A percentile compares a stretch with the other conserved stretches of the same genome.
phyloP scores from a whole-genome alignment of 2,329 filamentous ascomycete species.

The Fusarium euwallaceae region DNA sequence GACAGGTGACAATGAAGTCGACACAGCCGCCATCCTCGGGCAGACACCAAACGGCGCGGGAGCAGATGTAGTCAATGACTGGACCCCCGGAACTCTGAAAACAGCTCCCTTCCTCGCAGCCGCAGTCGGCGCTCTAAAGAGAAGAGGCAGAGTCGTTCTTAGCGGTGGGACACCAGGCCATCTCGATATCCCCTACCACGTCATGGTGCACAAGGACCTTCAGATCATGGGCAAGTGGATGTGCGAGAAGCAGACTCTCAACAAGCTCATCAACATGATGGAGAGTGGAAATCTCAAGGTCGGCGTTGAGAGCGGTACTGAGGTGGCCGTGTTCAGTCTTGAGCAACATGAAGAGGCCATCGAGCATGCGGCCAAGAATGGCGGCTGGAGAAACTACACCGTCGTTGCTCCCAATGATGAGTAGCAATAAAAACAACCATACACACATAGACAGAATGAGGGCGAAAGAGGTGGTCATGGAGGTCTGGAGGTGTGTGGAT shows the following conservation, averaged over 20 bases:
- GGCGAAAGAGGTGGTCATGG: neutral
- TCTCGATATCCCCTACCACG: slow-evolving; percentile 10
- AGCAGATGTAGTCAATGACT: slow-evolving; percentile 15
- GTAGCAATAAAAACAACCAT: neutral
- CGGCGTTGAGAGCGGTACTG: slow-evolving; percentile 1
- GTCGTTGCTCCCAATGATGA: neutral
- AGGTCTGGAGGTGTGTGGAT: neutral
- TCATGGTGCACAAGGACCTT: slow-evolving; percentile 11
- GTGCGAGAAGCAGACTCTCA: neutral
- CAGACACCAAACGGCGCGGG: slow-evolving; percentile 13
- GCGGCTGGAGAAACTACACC: slow-evolving; percentile 13
- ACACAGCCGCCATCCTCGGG: slow-evolving; percentile 1
- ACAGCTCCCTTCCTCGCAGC: slow-evolving; percentile 5
- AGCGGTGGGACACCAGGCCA: slow-evolving; percentile 1
- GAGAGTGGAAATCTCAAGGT: slow-evolving; percentile 8
- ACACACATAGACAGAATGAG: neutral
- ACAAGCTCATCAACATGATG: slow-evolving; percentile 13
- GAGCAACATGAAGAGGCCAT: slow-evolving; percentile 12
- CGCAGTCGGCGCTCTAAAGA: slow-evolving; percentile 4
- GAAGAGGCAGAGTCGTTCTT: slow-evolving; percentile 11
- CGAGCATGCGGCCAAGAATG: neutral
- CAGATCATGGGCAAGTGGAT: slow-evolving; percentile 24
- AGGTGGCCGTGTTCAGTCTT: neutral
- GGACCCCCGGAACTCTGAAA: neutral
- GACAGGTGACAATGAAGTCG: slow-evolving; percentile 9